Evolutionary conservation across 768 basidiomycete genomes (phyloP).

Genomic region (Clathrus columnatus): DNA sequence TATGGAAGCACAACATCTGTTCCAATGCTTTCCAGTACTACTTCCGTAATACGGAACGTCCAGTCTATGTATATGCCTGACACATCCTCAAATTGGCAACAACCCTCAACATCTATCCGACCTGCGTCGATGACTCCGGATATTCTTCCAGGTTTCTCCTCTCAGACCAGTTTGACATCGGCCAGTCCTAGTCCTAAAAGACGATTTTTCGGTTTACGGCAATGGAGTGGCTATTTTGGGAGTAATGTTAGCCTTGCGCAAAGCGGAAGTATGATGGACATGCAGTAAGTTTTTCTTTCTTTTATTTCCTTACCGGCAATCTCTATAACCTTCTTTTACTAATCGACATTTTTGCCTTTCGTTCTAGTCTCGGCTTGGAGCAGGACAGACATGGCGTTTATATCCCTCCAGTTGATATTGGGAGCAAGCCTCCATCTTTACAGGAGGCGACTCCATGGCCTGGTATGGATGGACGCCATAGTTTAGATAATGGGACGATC

Average conservation of each 20-base stretch:
- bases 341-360: slow-evolving; percentile 8
- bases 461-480: not conserved
- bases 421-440: slow-evolving; percentile 22
- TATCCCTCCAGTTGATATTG: slow-evolving; percentile 17
- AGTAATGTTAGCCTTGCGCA: slow-evolving; percentile 76
- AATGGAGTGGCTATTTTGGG: slow-evolving; percentile 60
- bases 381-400: slow-evolving; percentile 35
- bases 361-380: slow-evolving; percentile 71
- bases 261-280: slow-evolving; percentile 87
- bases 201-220: slow-evolving; percentile 71
- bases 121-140: slow-evolving; percentile 9
- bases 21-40: not conserved
- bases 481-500: not conserved
- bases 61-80: slow-evolving; percentile 9
- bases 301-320: not conserved
- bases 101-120: not conserved
- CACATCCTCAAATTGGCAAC: slow-evolving; percentile 7
- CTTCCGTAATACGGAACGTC: slow-evolving; percentile 2
- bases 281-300: slow-evolving; percentile 59
- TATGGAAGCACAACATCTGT: slow-evolving; percentile 5
- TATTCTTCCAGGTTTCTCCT: not conserved
- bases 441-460: slow-evolving; percentile 19
- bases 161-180: slow-evolving; percentile 46
- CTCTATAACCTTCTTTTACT: slow-evolving; percentile 4
- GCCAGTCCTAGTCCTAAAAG: slow-evolving; percentile 53